A percentile compares a stretch with the other conserved stretches of the same genome.
Evolutionary conservation across 106 monocot species (phyloP).

Genomic region (Apostasia shenzhenica): DNA sequence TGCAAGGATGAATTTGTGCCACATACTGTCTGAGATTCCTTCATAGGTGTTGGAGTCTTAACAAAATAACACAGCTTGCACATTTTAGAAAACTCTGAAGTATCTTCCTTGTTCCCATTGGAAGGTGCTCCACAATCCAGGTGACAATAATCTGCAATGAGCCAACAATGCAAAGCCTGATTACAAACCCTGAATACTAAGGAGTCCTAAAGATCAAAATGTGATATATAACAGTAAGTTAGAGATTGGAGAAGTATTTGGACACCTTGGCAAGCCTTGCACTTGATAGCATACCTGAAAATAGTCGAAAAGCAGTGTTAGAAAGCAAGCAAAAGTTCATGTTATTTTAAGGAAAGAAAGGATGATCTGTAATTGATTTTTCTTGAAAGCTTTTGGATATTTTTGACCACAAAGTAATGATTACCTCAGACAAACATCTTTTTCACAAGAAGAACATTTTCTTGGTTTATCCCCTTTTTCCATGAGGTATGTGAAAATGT

Average conservation of each 20-base stretch:
- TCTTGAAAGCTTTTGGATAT: background rate
- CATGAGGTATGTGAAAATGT: conserved; percentile 61
- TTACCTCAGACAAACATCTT: conserved; percentile 60
- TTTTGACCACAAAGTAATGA: background rate
- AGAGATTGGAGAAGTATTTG: background rate
- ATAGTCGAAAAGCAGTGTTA: conserved; percentile 3
- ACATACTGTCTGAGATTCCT: conserved; percentile 15
- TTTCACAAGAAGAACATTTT: conserved; percentile 56
- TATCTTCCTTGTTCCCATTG: conserved; percentile 9
- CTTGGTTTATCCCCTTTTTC: conserved; percentile 42
- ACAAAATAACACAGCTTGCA: conserved; percentile 46
- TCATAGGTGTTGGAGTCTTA: conserved; percentile 7
- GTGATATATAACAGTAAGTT: background rate
- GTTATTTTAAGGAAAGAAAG: background rate
- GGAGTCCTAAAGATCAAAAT: background rate
- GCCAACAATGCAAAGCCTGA: background rate
- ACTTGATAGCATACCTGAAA: conserved; percentile 57
- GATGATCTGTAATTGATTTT: background rate
- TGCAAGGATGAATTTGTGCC: background rate
- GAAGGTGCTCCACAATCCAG: conserved; percentile 40
- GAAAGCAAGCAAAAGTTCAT: conserved; percentile 4
- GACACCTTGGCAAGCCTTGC: conserved; percentile 72
- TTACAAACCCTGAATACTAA: background rate
- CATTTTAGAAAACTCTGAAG: conserved; percentile 13
- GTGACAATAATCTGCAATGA: conserved; percentile 64